Percentiles rank a stretch among this genome's conserved stretches.
phyloP scores from a whole-genome alignment of 2,329 filamentous ascomycete species.

The Xylariomycetidae sp. region DNA sequence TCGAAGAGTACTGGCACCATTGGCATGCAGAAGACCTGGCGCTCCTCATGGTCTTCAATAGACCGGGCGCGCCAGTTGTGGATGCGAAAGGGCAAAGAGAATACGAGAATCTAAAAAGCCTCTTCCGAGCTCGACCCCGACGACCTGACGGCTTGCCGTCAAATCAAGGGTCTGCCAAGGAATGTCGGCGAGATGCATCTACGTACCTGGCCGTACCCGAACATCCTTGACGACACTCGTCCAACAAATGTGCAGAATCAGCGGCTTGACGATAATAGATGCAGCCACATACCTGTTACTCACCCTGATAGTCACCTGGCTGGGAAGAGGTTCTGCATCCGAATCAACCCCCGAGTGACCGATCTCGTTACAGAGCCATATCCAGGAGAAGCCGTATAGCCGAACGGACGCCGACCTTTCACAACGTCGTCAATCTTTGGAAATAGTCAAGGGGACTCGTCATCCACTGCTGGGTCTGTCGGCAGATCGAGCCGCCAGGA shows the following conservation, averaged over 20 bases:
- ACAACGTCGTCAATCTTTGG: not conserved
- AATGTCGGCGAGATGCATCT: too few relatives aligned
- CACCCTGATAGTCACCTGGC: not conserved
- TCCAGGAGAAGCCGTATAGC: not conserved
- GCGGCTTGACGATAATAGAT: too few relatives aligned
- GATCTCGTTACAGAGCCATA: not conserved
- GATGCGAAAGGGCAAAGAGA: not conserved
- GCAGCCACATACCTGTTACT: too few relatives aligned
- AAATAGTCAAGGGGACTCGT: slow-evolving; percentile 13
- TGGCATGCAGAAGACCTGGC: not conserved
- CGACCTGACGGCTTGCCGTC: too few relatives aligned
- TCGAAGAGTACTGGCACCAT: slow-evolving; percentile 6
- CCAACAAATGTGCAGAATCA: too few relatives aligned
- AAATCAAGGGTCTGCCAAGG: too few relatives aligned
- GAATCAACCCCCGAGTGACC: not conserved
- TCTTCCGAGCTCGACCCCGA: too few relatives aligned
- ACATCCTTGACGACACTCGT: too few relatives aligned
- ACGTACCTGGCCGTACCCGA: too few relatives aligned
- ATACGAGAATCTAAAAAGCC: too few relatives aligned
- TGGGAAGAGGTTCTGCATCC: not conserved
- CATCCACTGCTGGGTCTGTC: slow-evolving; percentile 14
- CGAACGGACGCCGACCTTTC: too few relatives aligned
- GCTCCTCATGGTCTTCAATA: slow-evolving; percentile 10
- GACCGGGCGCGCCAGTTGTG: slow-evolving; percentile 9
- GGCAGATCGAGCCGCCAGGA: slow-evolving; percentile 15